Conservation (phyloP, 2,329 filamentous ascomycete genomes). For the Grosmannia serpens region DNA sequence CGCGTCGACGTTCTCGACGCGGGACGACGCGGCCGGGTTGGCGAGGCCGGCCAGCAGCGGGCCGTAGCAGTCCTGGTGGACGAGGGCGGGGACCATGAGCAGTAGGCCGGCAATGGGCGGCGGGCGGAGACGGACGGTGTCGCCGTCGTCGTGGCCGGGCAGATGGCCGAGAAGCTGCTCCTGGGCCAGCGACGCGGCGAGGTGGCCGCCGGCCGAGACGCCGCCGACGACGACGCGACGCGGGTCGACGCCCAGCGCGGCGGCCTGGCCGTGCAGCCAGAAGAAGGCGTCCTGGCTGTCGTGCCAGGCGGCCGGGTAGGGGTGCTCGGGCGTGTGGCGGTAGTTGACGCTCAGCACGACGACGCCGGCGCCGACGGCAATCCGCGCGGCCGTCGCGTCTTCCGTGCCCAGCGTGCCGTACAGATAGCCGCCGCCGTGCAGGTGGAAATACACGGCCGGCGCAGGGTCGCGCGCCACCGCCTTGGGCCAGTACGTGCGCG, state of each 20-base stretch:
- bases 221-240: slow-evolving; percentile 25
- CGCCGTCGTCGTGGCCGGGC: slow-evolving; percentile 30
- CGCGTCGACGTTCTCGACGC: slow-evolving; percentile 23
- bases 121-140: slow-evolving; percentile 20
- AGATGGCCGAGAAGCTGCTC: slow-evolving; percentile 6
- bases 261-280: slow-evolving; percentile 38
- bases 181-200: slow-evolving; percentile 5
- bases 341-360: slow-evolving; percentile 35
- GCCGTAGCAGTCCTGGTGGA: slow-evolving; percentile 18
- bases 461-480: slow-evolving; percentile 36
- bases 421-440: slow-evolving; percentile 26
- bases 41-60: slow-evolving; percentile 24
- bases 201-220: slow-evolving; percentile 23
- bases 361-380: slow-evolving; percentile 28
- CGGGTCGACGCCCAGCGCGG: slow-evolving; percentile 15
- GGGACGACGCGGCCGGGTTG: slow-evolving; percentile 25
- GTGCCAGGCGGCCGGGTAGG: slow-evolving; percentile 39
- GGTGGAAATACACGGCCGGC: slow-evolving; percentile 9
- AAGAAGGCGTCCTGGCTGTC: slow-evolving; percentile 42
- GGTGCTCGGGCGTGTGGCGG: slow-evolving; percentile 43
- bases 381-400: slow-evolving; percentile 36
- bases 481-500: slow-evolving; percentile 14
- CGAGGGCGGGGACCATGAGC: slow-evolving; percentile 16
- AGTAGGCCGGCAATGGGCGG: slow-evolving; percentile 28
- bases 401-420: slow-evolving; percentile 43